Evolutionary conservation across 1,139 yeast genomes (phyloP), one percentile per base, ranked within the genome.

Genomic region (Casaregolazyma suthepensis): DNA sequence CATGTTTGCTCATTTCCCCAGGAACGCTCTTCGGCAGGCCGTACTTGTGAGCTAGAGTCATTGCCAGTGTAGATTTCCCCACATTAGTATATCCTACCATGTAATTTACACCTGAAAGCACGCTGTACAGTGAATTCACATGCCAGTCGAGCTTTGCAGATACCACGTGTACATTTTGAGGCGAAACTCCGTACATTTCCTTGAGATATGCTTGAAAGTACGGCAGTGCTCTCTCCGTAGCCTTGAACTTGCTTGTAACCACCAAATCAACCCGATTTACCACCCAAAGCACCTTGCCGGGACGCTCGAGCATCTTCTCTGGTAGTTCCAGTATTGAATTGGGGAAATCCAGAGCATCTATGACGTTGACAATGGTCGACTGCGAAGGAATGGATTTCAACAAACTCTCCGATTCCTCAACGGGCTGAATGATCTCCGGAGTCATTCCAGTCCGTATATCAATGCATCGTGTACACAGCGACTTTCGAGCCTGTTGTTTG

Each of bases 301-400:
- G 51, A 19, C 68, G 57, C 0, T 76, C 69, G 2, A 42, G 44
- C 18, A 43, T 43, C 12, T 43, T 22, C 15, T 37, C 13, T 17
- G 42, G 23, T 12, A 47, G 7, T 9, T 23, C 12, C 18, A 47
- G 10, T n/a, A 81, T 67, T 6, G 82, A 77, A 52, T 83, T 70
- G 1, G 96, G 96, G 63, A 87, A 87, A 60, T 87, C 95, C 26
- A 75, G 68, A 0, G 85, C 82, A 48, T 83, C 82, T 13, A 83
- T 73, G 1, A 87, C 80, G 62, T 85, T 83, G 1, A 84, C 76
- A 1, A 87, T 62, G 29, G 76, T 75, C 1, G 82, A 80, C 31
- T 70, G 63, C 1, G 63, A 64, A 2, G 89, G 87, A 1, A 84
- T 72, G 2, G 61, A 56, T 4, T 68, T 61, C 59, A 81, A 68